Evolutionary conservation across 2,329 filamentous ascomycete genomes (phyloP).

Genomic region (Trichophyton schoenleinii): DNA sequence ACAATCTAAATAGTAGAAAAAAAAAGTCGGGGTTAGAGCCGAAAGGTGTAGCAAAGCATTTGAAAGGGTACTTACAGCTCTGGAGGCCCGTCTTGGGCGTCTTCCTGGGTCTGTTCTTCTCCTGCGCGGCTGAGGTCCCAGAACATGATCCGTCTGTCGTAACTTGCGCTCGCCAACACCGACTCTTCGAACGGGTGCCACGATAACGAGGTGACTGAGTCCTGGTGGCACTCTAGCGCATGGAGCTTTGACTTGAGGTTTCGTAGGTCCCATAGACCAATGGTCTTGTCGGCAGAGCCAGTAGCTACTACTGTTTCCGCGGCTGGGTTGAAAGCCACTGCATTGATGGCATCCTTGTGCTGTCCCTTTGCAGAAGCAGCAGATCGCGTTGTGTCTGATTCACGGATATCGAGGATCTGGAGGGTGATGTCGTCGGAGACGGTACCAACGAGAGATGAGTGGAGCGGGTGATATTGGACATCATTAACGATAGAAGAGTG

Average conservation of each 20-base stretch:
- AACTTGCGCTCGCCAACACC: conserved; percentile 80
- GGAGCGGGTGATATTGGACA: conserved; percentile 84
- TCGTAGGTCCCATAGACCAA: conserved; percentile 88
- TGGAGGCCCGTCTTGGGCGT: conserved; percentile 85
- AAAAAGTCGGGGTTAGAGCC: not conserved
- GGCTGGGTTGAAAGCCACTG: conserved; percentile 84
- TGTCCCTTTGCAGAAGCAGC: conserved; percentile 59
- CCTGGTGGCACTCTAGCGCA: conserved; percentile 73
- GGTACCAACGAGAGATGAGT: conserved; percentile 73
- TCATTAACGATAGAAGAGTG: conserved; percentile 91
- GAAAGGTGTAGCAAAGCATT: not conserved
- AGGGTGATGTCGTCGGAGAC: conserved; percentile 92
- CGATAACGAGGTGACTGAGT: conserved; percentile 78
- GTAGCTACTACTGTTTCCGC: conserved; percentile 86
- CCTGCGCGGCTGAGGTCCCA: conserved; percentile 91
- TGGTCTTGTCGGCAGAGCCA: conserved; percentile 86
- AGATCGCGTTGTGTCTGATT: conserved; percentile 51
- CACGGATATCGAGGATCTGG: conserved; percentile 79
- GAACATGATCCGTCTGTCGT: conserved; percentile 86
- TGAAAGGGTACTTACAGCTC: conserved; percentile 57
- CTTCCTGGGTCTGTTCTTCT: conserved; percentile 88
- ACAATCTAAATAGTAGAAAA: conserved; percentile 46
- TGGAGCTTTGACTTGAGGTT: conserved; percentile 85
- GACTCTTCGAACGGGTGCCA: conserved; percentile 90
- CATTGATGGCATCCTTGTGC: conserved; percentile 87